Percentiles rank a stretch among this genome's conserved stretches.
Conservation (phyloP, 352 stramenopile species). For the Pythium chondricola region DNA sequence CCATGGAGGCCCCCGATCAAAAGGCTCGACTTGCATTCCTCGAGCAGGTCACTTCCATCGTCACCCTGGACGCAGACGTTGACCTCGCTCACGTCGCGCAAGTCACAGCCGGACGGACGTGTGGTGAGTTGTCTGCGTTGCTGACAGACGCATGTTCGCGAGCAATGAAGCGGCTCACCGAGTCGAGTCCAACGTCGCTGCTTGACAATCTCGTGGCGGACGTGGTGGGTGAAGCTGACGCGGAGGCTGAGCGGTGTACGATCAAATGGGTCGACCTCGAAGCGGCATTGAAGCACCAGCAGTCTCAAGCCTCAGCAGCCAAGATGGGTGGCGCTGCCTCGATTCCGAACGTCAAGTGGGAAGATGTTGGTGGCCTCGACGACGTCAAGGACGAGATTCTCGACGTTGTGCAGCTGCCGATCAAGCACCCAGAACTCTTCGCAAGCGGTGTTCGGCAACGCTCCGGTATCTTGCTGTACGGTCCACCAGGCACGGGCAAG, state of each 20-base stretch:
- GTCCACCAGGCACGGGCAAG: constrained; percentile 89
- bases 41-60: constrained; percentile 29
- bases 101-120: constrained; percentile 63
- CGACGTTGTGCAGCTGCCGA: constrained; percentile 78
- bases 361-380: constrained; percentile 97
- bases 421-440: constrained; percentile 82
- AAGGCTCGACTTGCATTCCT: constrained; percentile 48
- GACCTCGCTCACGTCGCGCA: constrained; percentile 56
- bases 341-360: constrained; percentile 96
- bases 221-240: background rate
- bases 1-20: constrained; percentile 56
- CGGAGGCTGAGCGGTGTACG: constrained; percentile 15
- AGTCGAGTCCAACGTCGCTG: constrained; percentile 11
- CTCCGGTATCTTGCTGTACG: constrained; percentile 80
- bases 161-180: constrained; percentile 41
- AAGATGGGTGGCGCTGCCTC: constrained; percentile 53
- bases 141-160: constrained; percentile 50
- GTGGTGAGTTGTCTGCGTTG: constrained; percentile 63
- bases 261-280: constrained; percentile 45
- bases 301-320: constrained; percentile 55
- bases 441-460: constrained; percentile 67
- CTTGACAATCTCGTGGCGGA: constrained; percentile 13
- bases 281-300: constrained; percentile 51
- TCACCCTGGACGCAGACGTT: constrained; percentile 37
- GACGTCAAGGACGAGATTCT: constrained; percentile 97